These are phyloP conservation scores for Fusarium sp. DNA, from an alignment of 2,329 filamentous ascomycete genomes.

Conservation along the genomic window DNA sequence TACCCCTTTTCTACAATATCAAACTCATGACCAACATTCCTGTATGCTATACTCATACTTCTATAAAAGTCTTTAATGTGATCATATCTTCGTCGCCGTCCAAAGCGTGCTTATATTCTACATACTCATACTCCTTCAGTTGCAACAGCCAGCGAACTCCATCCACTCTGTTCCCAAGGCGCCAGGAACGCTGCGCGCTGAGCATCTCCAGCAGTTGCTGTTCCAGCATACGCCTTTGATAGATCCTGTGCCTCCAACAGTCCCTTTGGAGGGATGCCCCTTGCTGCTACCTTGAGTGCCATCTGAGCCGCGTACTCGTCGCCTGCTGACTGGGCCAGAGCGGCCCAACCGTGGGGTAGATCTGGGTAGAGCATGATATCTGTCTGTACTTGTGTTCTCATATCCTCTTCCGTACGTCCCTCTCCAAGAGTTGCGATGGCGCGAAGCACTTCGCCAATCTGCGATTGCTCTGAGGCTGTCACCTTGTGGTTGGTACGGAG, in stretches of 20 bases:
- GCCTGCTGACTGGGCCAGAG: slow-evolving; percentile 74
- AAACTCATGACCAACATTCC: neutral
- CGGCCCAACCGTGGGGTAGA: slow-evolving; percentile 85
- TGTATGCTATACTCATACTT: neutral
- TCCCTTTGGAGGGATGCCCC: slow-evolving; percentile 81
- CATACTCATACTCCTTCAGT: slow-evolving; percentile 44
- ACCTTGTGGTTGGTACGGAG: slow-evolving; percentile 79
- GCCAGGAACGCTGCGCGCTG: slow-evolving; percentile 84
- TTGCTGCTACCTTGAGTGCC: slow-evolving; percentile 83
- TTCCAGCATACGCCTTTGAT: slow-evolving; percentile 80
- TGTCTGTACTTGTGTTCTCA: slow-evolving; percentile 76
- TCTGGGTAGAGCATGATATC: slow-evolving; percentile 87
- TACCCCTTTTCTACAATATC: slow-evolving; percentile 34
- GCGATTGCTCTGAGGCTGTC: slow-evolving; percentile 73
- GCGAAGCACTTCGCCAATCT: slow-evolving; percentile 82
- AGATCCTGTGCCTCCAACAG: slow-evolving; percentile 78
- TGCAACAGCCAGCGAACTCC: slow-evolving; percentile 68
- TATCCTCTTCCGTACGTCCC: slow-evolving; percentile 63
- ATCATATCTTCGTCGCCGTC: slow-evolving; percentile 14
- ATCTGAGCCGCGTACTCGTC: slow-evolving; percentile 76
- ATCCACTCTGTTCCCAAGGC: slow-evolving; percentile 80
- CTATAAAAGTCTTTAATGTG: neutral
- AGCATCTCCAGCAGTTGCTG: slow-evolving; percentile 79
- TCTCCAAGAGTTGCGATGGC: slow-evolving; percentile 76
- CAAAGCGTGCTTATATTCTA: neutral